Base-by-base conservation (phyloP, 228 moss, liverwort and hornwort species). In the Sphagnum magellanicum region DNA sequence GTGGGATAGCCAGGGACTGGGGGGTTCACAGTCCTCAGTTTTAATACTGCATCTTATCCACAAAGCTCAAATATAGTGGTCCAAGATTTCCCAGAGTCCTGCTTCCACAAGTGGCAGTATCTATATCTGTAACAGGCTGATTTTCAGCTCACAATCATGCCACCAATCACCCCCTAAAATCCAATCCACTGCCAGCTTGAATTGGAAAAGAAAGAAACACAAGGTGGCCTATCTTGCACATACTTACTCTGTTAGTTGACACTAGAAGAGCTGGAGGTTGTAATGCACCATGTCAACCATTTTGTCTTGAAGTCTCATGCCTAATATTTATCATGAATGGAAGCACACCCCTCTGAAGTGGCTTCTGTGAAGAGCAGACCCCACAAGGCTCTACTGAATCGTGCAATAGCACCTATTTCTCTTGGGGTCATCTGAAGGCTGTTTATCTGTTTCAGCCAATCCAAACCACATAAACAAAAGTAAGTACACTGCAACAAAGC, bases 341-440 rank as follows among this genome's bases (percentile, higher is more conserved):
- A 55, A 55, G 55, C 12, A 12, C 8, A 55, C 8, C 55, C 12
- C 12, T 55, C 9, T 55, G 8, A 12, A 55, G 55, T 51, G 47
- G 66, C 15, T 51, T 67, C 69, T 15, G 58, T 49, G 70, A 58
- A 68, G 49, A 61, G 66, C 52, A 52, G 53, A 67, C 67, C 64
- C 32, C 32, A 32, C 32, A 32, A 55, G 55, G 46, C 48, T 71
- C 76, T 91, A 97, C 74, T 93, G 89, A 72, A 97, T 90, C 61
- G 91, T 88, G 85, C 97, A 97, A 83, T 82, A 75, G 81, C 97
- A 97, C 77, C 84, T 90, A 78, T 90, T 91, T 75, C 81, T 89
- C 87, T 93, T 97, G 68, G 93, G 93, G 77, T 88, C 77, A 79
- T 97, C 97, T 63, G 97, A 91, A 65, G 84, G 97, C 88, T 91